Percentiles rank a stretch among this genome's conserved stretches.
Evolutionary conservation across 192 early-diverging fungal species (phyloP).

Genomic region (Spizellomyces sp.): DNA sequence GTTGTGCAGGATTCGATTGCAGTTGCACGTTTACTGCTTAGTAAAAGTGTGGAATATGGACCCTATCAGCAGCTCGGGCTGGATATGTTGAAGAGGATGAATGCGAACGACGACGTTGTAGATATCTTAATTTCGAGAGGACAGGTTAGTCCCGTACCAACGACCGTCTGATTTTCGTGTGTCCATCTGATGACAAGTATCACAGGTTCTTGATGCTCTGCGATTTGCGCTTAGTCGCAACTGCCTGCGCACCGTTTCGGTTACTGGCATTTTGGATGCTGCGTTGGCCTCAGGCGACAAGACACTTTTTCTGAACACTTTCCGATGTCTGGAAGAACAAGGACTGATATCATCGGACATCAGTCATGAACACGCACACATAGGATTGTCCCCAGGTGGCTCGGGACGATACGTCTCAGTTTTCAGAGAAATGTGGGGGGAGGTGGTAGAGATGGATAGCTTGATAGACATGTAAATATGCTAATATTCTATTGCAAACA

Average conservation of each 20-base stretch:
- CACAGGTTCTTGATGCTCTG: conserved; percentile 45
- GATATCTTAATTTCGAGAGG: conserved; percentile 26
- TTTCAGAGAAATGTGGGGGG: conserved; percentile 51
- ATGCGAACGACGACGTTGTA: conserved; percentile 28
- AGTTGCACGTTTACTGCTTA: conserved; percentile 30
- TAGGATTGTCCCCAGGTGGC: background rate
- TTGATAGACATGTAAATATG: conserved; percentile 21
- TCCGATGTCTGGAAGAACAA: conserved; percentile 42
- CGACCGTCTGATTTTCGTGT: background rate
- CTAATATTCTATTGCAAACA: no score
- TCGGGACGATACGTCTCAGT: conserved; percentile 37
- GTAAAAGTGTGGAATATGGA: background rate
- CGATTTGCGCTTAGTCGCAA: conserved; percentile 27
- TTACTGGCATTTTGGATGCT: conserved; percentile 42
- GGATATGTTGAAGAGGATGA: conserved; percentile 38
- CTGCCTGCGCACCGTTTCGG: background rate
- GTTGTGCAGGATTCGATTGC: conserved; percentile 35
- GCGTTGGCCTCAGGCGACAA: conserved; percentile 33
- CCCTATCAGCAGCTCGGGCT: conserved; percentile 31
- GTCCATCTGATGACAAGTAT: background rate
- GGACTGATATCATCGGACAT: conserved; percentile 32
- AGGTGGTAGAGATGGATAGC: conserved; percentile 48
- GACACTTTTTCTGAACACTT: conserved; percentile 53
- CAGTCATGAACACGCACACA: background rate
- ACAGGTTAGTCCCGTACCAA: conserved; percentile 15